Conservation (phyloP, 306 rosid species). For the Pyrus betulifolia region DNA sequence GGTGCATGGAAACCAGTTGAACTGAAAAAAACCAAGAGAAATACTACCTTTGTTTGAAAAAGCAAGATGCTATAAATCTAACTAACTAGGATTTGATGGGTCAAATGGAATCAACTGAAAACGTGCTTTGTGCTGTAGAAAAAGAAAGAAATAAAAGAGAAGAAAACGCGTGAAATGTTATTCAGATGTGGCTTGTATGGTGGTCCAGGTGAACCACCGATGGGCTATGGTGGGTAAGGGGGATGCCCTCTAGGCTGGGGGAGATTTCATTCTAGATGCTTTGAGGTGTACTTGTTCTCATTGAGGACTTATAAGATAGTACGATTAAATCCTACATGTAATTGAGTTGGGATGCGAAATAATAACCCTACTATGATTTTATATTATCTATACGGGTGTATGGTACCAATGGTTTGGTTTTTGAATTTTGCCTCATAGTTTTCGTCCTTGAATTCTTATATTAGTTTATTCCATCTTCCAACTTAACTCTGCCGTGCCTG, state of each 20-base stretch:
- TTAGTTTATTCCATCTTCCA: too few relatives aligned
- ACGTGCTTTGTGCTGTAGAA: not conserved
- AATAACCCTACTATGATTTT: not conserved
- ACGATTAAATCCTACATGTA: not conserved
- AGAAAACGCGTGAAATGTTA: not conserved
- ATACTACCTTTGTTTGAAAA: not conserved
- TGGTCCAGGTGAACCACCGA: not conserved
- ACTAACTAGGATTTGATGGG: not conserved
- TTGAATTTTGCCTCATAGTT: too few relatives aligned
- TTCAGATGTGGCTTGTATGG: not conserved
- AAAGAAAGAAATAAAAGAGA: not conserved
- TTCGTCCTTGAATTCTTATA: too few relatives aligned
- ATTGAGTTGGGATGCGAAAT: not conserved
- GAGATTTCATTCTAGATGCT: not conserved
- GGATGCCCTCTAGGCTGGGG: not conserved
- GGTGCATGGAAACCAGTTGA: not conserved
- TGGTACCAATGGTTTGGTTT: too few relatives aligned
- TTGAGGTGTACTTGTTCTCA: not conserved
- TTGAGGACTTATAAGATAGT: not conserved
- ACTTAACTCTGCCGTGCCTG: too few relatives aligned
- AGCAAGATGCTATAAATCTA: not conserved
- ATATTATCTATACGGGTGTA: too few relatives aligned
- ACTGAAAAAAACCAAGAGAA: not conserved
- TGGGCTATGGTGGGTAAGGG: not conserved
- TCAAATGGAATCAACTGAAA: not conserved